Evolutionary conservation across 2,329 filamentous ascomycete species (phyloP).

Genomic region (Leptodontidium sp.): DNA sequence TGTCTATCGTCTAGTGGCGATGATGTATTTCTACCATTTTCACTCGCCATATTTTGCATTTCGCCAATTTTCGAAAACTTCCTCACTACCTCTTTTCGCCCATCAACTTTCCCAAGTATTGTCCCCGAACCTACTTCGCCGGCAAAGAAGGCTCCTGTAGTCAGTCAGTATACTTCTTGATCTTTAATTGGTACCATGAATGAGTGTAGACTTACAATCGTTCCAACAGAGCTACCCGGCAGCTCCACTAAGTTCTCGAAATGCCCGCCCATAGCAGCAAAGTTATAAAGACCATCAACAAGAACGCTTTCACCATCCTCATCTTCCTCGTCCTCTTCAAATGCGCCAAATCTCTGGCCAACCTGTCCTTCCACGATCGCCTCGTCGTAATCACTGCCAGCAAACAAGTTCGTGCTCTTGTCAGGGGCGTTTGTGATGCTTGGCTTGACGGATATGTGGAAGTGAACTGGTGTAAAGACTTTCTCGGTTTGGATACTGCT

Average conservation of each 20-base stretch:
- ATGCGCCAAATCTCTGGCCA: slow-evolving; percentile 35
- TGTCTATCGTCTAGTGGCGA: neutral
- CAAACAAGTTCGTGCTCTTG: slow-evolving; percentile 18
- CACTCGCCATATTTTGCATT: neutral
- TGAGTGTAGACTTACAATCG: slow-evolving; percentile 3
- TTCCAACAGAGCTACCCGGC: slow-evolving; percentile 33
- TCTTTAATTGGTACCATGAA: no score
- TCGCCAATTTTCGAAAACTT: neutral
- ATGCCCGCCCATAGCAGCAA: slow-evolving; percentile 33
- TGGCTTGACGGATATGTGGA: slow-evolving; percentile 31
- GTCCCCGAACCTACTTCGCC: neutral
- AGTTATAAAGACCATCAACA: slow-evolving; percentile 39
- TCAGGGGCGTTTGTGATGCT: slow-evolving; percentile 24
- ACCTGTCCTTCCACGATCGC: slow-evolving; percentile 32
- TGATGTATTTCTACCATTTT: neutral
- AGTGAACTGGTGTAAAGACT: slow-evolving; percentile 29
- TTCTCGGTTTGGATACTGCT: slow-evolving; percentile 8
- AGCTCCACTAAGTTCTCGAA: slow-evolving; percentile 39
- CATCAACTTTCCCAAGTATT: neutral
- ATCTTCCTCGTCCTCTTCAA: slow-evolving; percentile 21
- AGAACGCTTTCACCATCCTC: slow-evolving; percentile 27
- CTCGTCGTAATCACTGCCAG: slow-evolving; percentile 20
- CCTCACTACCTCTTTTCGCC: neutral
- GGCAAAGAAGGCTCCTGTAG: slow-evolving; percentile 13
- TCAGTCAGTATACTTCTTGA: neutral